Percentiles rank a stretch among this genome's conserved stretches.
Evolutionary conservation across 352 stramenopile species (phyloP).

Genomic region (Pythium coloratum): DNA sequence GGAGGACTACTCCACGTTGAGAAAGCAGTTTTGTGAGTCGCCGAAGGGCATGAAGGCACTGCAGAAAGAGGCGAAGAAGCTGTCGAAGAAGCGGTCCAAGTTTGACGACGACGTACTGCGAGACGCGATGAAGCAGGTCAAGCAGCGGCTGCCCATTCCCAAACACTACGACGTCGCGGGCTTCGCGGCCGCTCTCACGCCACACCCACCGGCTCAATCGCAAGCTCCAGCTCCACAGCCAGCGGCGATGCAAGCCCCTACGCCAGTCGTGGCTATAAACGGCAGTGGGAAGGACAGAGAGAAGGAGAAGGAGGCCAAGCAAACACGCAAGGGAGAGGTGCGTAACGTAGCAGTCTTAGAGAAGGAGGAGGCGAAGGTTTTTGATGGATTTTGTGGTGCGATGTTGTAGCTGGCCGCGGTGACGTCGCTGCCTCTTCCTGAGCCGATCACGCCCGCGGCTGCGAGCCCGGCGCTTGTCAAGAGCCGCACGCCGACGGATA

Average conservation of each 20-base stretch:
- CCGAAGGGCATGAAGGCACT: slow-evolving; percentile 33
- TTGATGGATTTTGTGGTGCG: not conserved
- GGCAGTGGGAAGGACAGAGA: not conserved
- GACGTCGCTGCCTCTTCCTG: not conserved
- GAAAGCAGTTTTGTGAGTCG: slow-evolving; percentile 29
- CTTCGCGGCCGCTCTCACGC: slow-evolving; percentile 3
- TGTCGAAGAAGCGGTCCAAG: slow-evolving; percentile 10
- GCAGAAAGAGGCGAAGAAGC: slow-evolving; percentile 10
- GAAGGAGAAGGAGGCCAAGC: slow-evolving; percentile 19
- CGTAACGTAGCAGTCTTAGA: not conserved
- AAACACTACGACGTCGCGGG: slow-evolving; percentile 33
- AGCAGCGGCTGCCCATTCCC: slow-evolving; percentile 40
- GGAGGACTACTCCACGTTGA: slow-evolving; percentile 46
- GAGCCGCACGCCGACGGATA: slow-evolving; percentile 26
- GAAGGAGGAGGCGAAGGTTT: not conserved
- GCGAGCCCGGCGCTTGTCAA: slow-evolving; percentile 28
- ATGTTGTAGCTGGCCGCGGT: slow-evolving; percentile 16
- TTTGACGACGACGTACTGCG: slow-evolving; percentile 33
- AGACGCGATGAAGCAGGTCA: slow-evolving; percentile 43
- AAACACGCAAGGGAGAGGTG: slow-evolving; percentile 26
- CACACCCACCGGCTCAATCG: slow-evolving; percentile 5
- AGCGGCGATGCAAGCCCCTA: not conserved
- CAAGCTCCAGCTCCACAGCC: not conserved
- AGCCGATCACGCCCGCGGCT: slow-evolving; percentile 21
- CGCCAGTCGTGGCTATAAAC: not conserved